phyloP scores from a whole-genome alignment of 108 stramenopile species.

The Nitzschia sp. region DNA sequence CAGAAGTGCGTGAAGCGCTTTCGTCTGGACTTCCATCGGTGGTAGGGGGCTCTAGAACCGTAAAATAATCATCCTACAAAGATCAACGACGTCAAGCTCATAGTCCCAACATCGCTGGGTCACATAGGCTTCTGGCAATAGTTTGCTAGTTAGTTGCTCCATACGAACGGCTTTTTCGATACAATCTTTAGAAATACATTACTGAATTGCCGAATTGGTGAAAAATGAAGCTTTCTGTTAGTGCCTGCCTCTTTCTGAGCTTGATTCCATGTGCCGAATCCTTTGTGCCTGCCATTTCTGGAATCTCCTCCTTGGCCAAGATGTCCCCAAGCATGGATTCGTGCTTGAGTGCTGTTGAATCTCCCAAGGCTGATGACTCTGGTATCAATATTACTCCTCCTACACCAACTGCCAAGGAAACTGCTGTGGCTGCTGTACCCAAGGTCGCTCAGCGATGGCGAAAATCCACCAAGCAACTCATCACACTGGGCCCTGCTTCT shows the following conservation, averaged over 20 bases:
- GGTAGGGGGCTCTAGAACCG: no score
- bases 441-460: conserved; percentile 77
- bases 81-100: no score
- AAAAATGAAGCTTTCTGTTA: conserved; percentile 25
- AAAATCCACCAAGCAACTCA: conserved; percentile 89
- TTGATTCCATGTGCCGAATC: conserved; percentile 18
- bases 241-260: neutral
- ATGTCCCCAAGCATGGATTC: neutral
- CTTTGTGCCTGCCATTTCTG: conserved; percentile 11
- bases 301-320: neutral
- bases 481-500: conserved; percentile 92
- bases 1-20: no score
- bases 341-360: neutral
- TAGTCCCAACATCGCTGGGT: no score
- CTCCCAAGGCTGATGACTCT: neutral
- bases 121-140: no score
- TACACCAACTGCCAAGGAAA: neutral
- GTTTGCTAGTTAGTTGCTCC: no score
- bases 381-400: neutral
- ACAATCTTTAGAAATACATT: neutral
- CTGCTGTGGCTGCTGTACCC: conserved; percentile 45
- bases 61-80: no score
- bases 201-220: neutral
- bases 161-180: neutral
- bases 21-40: no score